These are phyloP conservation scores for Phaeodactylum tricornutum DNA, from an alignment of 108 stramenopile genomes.

Conservation along the genomic window DNA sequence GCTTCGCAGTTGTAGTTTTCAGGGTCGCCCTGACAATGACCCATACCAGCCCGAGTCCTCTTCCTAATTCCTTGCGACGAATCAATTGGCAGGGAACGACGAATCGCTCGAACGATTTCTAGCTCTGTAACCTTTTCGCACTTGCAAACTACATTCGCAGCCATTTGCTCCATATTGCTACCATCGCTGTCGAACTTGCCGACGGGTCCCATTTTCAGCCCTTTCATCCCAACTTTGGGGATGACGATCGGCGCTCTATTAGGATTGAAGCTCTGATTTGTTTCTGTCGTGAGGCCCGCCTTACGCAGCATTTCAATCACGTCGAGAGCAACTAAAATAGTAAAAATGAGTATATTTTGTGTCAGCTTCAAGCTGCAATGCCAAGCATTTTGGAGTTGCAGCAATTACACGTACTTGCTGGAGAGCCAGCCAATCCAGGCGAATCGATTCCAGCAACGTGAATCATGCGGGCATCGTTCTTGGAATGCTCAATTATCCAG, in stretches of 20 bases:
- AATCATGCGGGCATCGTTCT: constrained; percentile 48
- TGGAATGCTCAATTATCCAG: constrained; percentile 71
- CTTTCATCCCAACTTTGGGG: constrained; percentile 55
- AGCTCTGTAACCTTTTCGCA: constrained; percentile 74
- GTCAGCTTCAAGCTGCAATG: too few relatives aligned
- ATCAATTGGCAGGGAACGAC: constrained; percentile 65
- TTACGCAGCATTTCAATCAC: constrained; percentile 50
- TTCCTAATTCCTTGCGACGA: constrained; percentile 66
- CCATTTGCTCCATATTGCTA: constrained; percentile 49
- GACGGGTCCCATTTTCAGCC: constrained; percentile 53
- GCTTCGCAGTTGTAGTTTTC: constrained; percentile 69
- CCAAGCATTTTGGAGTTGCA: too few relatives aligned
- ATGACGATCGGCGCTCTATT: constrained; percentile 69
- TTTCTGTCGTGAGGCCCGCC: constrained; percentile 32
- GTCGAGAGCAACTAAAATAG: constrained; percentile 66
- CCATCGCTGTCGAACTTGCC: constrained; percentile 59
- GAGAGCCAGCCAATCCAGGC: constrained; percentile 69
- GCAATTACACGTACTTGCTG: too few relatives aligned
- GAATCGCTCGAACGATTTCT: constrained; percentile 63
- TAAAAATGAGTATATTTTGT: too few relatives aligned
- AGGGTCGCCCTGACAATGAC: constrained; percentile 58
- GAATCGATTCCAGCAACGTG: constrained; percentile 74
- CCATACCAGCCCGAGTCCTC: constrained; percentile 70
- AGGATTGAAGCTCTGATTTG: constrained; percentile 55
- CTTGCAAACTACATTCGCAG: constrained; percentile 62